Percentiles rank a stretch among this genome's conserved stretches.
Evolutionary conservation across 2,329 filamentous ascomycete genomes (phyloP).

Genomic region (Cladosporium cucumerinum): DNA sequence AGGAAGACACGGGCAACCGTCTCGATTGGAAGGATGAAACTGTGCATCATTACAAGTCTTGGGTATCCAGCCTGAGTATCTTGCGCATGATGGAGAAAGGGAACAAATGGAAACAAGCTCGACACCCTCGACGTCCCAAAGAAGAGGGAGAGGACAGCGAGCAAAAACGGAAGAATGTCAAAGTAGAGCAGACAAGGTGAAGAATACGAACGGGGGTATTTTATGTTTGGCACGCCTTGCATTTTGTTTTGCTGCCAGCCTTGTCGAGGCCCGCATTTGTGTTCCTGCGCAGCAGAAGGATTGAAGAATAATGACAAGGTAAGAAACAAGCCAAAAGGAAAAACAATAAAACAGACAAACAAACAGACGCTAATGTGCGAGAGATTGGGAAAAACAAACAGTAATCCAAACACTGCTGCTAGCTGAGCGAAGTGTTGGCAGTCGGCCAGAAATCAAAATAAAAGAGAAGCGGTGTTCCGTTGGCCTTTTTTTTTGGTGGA

Average conservation of each 20-base stretch:
- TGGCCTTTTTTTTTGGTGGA: constrained; percentile 1
- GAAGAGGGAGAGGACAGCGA: not conserved
- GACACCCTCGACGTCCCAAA: not conserved
- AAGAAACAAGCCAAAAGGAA: not conserved
- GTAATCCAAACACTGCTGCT: constrained; percentile 3
- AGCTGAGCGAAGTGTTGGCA: constrained; percentile 2
- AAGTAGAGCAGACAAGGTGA: not conserved
- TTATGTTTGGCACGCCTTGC: constrained; percentile 6
- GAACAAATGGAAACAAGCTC: not conserved
- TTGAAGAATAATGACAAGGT: not conserved
- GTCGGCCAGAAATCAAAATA: not conserved
- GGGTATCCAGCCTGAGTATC: constrained; percentile 12
- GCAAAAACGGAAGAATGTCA: not conserved
- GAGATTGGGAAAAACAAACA: not conserved
- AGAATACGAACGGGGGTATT: not conserved
- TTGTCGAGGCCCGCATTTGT: not conserved
- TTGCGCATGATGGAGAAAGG: not conserved
- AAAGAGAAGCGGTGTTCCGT: not conserved
- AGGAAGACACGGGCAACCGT: not conserved
- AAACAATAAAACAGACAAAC: not conserved
- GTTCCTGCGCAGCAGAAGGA: constrained; percentile 13
- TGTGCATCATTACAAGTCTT: constrained; percentile 9
- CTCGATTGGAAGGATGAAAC: not conserved
- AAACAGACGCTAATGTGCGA: not conserved
- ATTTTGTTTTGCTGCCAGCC: constrained; percentile 8